phyloP scores from a whole-genome alignment of 2,329 filamentous ascomycete genomes.

The Microsporum audouinii region DNA sequence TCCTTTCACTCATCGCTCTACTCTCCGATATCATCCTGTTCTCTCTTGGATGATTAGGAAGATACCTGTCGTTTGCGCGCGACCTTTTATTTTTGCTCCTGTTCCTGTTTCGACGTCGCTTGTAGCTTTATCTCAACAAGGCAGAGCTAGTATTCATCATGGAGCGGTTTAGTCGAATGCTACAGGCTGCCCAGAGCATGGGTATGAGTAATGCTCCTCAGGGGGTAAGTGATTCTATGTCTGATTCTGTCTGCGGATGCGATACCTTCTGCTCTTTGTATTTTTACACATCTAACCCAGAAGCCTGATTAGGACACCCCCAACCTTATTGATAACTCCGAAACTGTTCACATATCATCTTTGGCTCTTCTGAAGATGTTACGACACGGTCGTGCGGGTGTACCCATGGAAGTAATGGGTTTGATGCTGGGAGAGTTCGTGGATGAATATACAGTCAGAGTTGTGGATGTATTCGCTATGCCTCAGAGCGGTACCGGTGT shows the following conservation, averaged over 20 bases:
- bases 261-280: background rate
- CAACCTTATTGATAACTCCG: constrained; percentile 93
- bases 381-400: constrained; percentile 89
- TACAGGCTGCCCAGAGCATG: constrained; percentile 59
- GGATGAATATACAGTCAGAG: constrained; percentile 95
- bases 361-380: constrained; percentile 97
- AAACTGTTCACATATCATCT: constrained; percentile 98
- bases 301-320: constrained; percentile 57
- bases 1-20: background rate
- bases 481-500: constrained; percentile 96
- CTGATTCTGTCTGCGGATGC: background rate
- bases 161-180: constrained; percentile 86
- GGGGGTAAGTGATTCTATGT: constrained; percentile 25
- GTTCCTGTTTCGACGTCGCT: background rate
- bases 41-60: background rate
- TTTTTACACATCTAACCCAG: background rate
- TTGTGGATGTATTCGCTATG: constrained; percentile 99
- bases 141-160: constrained; percentile 39
- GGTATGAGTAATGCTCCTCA: constrained; percentile 32
- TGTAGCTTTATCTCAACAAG: background rate
- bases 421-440: constrained; percentile 98
- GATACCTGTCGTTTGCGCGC: background rate
- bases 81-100: background rate
- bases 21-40: background rate
- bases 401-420: constrained; percentile 99